Evolutionary conservation across 148 eudicot genomes (phyloP).

Genomic region (Rhododendron vialii): DNA sequence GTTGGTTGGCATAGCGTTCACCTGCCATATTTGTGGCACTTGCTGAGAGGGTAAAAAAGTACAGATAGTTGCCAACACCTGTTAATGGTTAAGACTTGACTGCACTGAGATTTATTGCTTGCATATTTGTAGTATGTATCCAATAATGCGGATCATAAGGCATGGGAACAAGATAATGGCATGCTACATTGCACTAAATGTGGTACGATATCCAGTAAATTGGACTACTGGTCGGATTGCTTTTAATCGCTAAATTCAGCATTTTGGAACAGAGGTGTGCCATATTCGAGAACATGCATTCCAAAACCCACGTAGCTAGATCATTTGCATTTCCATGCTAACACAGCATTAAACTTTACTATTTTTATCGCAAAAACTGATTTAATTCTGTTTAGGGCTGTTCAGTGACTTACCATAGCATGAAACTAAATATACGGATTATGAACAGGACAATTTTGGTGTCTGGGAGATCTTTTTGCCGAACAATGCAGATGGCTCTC

Average conservation of each 20-base stretch:
- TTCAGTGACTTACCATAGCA: background rate
- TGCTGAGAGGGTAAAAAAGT: background rate
- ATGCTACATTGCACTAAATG: background rate
- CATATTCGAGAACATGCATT: background rate
- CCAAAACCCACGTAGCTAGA: background rate
- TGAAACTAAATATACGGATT: conserved; percentile 12
- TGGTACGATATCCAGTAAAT: background rate
- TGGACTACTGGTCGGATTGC: background rate
- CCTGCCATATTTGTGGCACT: background rate
- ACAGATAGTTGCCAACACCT: background rate
- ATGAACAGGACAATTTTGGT: conserved; percentile 85
- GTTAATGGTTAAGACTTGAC: background rate
- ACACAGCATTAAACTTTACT: background rate
- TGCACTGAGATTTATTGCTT: background rate
- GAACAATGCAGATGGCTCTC: conserved; percentile 91
- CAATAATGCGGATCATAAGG: background rate
- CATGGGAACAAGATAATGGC: background rate
- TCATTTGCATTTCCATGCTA: background rate
- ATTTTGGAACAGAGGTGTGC: background rate
- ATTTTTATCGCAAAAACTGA: background rate
- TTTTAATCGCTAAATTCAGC: background rate
- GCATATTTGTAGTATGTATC: background rate
- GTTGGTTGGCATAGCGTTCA: background rate
- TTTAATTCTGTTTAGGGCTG: background rate
- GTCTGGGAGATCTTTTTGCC: conserved; percentile 99